phyloP scores from a whole-genome alignment of 225 moss, liverwort and hornwort species.

The Lunularia cruciata region DNA sequence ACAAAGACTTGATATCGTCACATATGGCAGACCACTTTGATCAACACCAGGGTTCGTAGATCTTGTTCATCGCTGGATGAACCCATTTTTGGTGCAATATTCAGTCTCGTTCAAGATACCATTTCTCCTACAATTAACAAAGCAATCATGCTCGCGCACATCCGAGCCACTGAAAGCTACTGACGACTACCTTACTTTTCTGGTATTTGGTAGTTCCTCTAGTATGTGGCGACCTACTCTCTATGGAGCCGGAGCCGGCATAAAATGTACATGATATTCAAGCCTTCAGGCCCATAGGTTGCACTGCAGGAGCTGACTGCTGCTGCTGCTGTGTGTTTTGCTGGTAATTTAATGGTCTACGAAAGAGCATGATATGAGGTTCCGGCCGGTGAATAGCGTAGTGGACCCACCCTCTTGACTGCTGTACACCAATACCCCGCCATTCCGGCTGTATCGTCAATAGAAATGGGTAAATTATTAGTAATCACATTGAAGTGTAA shows the following conservation, averaged over 20 bases:
- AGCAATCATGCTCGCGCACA: not conserved
- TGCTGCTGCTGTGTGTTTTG: constrained; percentile 27
- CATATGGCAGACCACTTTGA: too few relatives aligned
- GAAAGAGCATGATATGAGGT: constrained; percentile 52
- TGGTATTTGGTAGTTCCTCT: not conserved
- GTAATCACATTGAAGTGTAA: too few relatives aligned
- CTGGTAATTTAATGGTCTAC: constrained; percentile 46
- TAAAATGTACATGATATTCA: constrained; percentile 9
- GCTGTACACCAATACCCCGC: constrained; percentile 48
- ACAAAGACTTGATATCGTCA: too few relatives aligned
- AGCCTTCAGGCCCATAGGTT: constrained; percentile 43
- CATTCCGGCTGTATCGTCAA: constrained; percentile 28
- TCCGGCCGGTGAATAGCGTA: constrained; percentile 52
- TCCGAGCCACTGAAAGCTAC: not conserved
- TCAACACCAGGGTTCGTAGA: not conserved
- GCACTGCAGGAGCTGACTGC: constrained; percentile 24
- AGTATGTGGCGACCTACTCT: too few relatives aligned
- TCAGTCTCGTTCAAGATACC: too few relatives aligned
- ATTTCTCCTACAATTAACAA: too few relatives aligned
- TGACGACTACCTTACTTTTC: not conserved
- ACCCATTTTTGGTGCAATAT: not conserved
- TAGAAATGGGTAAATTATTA: too few relatives aligned
- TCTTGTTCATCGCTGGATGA: constrained; percentile 11
- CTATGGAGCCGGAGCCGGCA: too few relatives aligned
- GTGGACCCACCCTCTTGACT: constrained; percentile 52